Conservation (phyloP, 2,329 filamentous ascomycete genomes). For the Torrubiellomyces zombiae region DNA sequence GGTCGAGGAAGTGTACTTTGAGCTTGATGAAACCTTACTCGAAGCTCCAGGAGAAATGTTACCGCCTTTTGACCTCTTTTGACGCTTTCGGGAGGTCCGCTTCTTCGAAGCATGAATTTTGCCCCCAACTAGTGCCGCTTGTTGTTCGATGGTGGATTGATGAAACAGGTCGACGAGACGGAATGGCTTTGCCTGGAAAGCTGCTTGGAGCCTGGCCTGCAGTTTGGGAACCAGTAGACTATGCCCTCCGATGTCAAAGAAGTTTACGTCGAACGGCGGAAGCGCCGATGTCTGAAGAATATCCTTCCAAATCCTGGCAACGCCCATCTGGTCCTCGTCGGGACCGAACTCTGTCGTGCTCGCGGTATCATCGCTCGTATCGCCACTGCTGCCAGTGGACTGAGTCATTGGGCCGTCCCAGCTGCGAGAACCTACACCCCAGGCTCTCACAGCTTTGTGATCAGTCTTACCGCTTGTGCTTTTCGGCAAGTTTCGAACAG, state of each 20-base stretch:
- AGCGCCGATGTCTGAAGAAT: not conserved
- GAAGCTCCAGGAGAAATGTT: no score
- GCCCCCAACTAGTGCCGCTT: slow-evolving; percentile 1
- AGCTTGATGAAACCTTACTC: no score
- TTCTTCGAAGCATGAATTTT: no score
- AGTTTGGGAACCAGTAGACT: slow-evolving; percentile 6
- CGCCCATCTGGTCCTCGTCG: not conserved
- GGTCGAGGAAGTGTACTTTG: slow-evolving; percentile 5
- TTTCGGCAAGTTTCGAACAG: slow-evolving; percentile 2
- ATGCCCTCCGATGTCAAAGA: slow-evolving; percentile 7
- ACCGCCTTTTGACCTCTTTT: no score
- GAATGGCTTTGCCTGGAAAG: slow-evolving; percentile 2
- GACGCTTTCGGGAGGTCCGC: no score
- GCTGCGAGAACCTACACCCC: not conserved
- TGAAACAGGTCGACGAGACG: slow-evolving; percentile 5
- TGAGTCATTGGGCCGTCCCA: not conserved
- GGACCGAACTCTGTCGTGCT: no score
- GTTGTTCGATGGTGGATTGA: slow-evolving; percentile 4
- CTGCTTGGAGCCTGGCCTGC: slow-evolving; percentile 3
- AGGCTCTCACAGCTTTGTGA: slow-evolving; percentile 3
- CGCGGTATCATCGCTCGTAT: no score
- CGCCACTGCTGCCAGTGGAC: no score
- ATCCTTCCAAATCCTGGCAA: slow-evolving; percentile 1
- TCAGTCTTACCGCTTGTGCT: slow-evolving; percentile 5
- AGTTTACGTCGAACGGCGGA: slow-evolving; percentile 4